Conservation (phyloP, 495 filamentous ascomycete species). For the Podospora pseudopauciseta region DNA sequence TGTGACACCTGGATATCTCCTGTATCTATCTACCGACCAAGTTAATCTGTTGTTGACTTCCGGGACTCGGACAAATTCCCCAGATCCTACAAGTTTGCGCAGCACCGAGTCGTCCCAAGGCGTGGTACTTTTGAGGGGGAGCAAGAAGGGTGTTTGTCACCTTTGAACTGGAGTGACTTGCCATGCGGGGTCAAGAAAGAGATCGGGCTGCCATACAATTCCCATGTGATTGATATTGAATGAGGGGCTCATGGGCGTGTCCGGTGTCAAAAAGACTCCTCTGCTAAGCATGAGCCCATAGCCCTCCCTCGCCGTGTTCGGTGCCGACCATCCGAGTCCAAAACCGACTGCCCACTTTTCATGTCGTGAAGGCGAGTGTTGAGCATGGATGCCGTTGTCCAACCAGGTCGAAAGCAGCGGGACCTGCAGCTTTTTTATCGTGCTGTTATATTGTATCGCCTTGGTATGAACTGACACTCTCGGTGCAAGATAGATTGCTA, state of each 20-base stretch:
- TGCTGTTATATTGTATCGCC: not conserved
- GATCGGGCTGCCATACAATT: conserved; percentile 12
- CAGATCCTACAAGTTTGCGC: not conserved
- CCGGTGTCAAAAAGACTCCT: not conserved
- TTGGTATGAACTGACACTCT: not conserved
- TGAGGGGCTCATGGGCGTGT: not conserved
- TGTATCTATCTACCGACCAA: not conserved
- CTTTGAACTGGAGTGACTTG: not conserved
- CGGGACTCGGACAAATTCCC: not conserved
- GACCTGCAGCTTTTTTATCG: not conserved
- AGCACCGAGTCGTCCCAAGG: not conserved
- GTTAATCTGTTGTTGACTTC: not conserved
- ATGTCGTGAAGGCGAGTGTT: not conserved
- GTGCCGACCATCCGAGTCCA: not conserved
- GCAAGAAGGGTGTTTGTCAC: not conserved
- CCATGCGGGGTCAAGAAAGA: not conserved
- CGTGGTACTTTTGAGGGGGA: not conserved
- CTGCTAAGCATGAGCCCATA: not conserved
- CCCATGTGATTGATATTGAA: not conserved
- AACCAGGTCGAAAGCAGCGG: not conserved
- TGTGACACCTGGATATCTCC: not conserved
- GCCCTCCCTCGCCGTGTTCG: not conserved
- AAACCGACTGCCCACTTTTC: not conserved
- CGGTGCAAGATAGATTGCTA: not conserved
- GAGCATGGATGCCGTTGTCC: not conserved